Evolutionary conservation across 2,329 filamentous ascomycete species (phyloP).

Genomic region (Ramularia collo-cygni): DNA sequence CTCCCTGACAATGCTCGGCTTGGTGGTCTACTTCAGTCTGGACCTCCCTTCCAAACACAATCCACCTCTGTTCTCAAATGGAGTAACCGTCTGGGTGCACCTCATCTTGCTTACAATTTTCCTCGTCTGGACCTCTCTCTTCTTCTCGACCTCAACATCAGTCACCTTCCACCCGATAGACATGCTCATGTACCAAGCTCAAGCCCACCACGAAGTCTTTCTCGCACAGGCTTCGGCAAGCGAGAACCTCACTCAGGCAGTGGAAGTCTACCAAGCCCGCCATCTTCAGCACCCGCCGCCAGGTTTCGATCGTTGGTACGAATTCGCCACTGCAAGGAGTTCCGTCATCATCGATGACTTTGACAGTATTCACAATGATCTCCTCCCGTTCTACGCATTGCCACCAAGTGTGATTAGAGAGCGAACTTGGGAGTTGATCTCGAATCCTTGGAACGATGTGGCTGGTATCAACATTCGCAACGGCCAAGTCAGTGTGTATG

Average conservation of each 20-base stretch:
- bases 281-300: conserved; percentile 52
- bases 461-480: conserved; percentile 51
- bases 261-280: conserved; percentile 45
- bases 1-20: conserved; percentile 22
- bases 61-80: conserved; percentile 9
- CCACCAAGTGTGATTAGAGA: conserved; percentile 45
- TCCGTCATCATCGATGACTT: conserved; percentile 54
- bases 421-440: conserved; percentile 47
- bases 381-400: conserved; percentile 50
- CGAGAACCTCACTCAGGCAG: conserved; percentile 43
- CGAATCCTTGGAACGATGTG: conserved; percentile 49
- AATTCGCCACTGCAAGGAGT: conserved; percentile 46
- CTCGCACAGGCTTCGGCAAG: conserved; percentile 42
- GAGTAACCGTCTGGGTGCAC: conserved; percentile 29
- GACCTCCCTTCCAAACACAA: conserved; percentile 7
- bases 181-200: conserved; percentile 46
- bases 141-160: conserved; percentile 34
- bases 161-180: conserved; percentile 49
- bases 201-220: conserved; percentile 44
- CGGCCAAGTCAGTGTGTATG: conserved; percentile 44
- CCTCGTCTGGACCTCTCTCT: conserved; percentile 36
- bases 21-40: conserved; percentile 26
- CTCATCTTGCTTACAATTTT: conserved; percentile 36
- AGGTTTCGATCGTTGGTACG: conserved; percentile 54
- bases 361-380: conserved; percentile 51